These are phyloP conservation scores for Mycena maculata DNA, from an alignment of 768 basidiomycete genomes.

Conservation along the genomic window DNA sequence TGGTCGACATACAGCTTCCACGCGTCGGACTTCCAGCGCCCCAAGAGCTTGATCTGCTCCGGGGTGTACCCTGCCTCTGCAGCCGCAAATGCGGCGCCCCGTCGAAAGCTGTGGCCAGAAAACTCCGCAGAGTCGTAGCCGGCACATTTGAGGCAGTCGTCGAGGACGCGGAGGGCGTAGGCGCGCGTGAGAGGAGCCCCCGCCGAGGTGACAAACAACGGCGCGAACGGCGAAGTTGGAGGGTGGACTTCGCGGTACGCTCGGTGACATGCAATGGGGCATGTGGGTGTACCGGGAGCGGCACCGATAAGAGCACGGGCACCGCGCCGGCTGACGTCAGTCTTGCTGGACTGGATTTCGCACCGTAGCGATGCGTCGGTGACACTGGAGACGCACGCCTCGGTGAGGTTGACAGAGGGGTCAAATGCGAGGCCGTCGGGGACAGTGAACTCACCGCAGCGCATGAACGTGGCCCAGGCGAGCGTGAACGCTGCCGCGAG, in stretches of 20 bases:
- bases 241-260: background rate
- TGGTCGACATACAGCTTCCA: conserved; percentile 4
- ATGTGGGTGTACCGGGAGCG: background rate
- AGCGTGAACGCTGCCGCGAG: conserved; percentile 15
- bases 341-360: conserved; percentile 9
- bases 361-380: background rate
- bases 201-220: background rate
- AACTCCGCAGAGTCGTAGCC: background rate
- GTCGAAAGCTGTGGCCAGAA: conserved; percentile 3
- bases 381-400: conserved; percentile 3
- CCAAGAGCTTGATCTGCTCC: conserved; percentile 3
- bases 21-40: background rate
- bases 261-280: background rate
- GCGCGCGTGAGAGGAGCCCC: background rate
- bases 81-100: background rate
- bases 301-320: background rate
- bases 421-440: conserved; percentile 1
- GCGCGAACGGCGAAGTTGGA: background rate
- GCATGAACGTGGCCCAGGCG: conserved; percentile 13
- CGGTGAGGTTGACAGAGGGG: conserved; percentile 13
- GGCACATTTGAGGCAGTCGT: background rate
- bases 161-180: background rate
- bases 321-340: background rate
- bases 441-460: conserved; percentile 7
- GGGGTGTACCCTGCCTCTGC: background rate